Evolutionary conservation across 2,329 filamentous ascomycete species (phyloP), one percentile per base, ranked within the genome.

Genomic region (Scedosporium minutisporum): DNA sequence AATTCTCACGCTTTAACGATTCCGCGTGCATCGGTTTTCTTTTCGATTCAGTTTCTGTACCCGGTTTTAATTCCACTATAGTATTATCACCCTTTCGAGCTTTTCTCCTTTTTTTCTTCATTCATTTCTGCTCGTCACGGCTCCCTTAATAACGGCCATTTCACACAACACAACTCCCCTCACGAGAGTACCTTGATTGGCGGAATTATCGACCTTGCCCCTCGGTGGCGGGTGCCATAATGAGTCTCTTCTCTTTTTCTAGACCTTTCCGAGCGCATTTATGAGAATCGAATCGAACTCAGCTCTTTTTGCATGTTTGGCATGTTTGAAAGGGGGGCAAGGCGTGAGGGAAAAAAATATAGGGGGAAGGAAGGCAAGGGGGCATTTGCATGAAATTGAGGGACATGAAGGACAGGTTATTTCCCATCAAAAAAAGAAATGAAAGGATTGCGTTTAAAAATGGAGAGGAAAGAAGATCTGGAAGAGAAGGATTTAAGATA

Each of bases 11-110:
- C 18, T 55, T 55, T 55, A 55, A 55, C 23, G 51, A 55, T 23
- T 55, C 23, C 51, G 18, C 51, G 51, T n/a, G 51, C 51, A 25
- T 55, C 51, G 7, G 51, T 55, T 23, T 55, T 55, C 18, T 6
- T 55, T 23, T 27, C 18, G 23, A 23, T 6, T 55, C 51, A 7
- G 18, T 55, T 55, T 55, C 21, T 55, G 18, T 55, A 55, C 51
- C 51, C 23, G 51, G 18, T 55, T 38, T 55, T 55, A 55, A 55
- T 55, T 55, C 51, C 51, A 55, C n/a, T 55, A 55, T 55, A 55
- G 51, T 55, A 55, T 55, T 55, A 55, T 55, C 29, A 55, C 51
- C 51, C 51, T 23, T 55, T 55, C 23, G 27, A 55, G 21, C 21
- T 18, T 55, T 55, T 55, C 51, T 55, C 21, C 29, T 23, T 55